phyloP scores from a whole-genome alignment of 805 yeast genomes.

The Nakazawaea peltata region DNA sequence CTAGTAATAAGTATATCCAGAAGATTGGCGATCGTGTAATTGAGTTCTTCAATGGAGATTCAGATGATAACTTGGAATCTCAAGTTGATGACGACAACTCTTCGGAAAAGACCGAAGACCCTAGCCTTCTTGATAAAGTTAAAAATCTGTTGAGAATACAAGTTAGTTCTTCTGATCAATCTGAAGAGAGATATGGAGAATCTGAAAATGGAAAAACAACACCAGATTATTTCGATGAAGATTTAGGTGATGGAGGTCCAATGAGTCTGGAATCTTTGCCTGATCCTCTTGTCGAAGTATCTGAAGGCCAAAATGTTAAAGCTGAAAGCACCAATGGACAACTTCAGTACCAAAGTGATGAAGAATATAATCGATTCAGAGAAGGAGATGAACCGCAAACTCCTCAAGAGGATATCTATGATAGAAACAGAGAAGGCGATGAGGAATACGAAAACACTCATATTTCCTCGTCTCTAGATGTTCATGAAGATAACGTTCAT shows the following conservation, averaged over 20 bases:
- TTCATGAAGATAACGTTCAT: too few relatives aligned
- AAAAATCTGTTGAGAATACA: too few relatives aligned
- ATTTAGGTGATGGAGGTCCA: constrained; percentile 2
- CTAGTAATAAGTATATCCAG: background rate
- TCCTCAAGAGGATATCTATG: background rate
- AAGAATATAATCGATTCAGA: too few relatives aligned
- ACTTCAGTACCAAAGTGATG: background rate
- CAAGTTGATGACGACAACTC: too few relatives aligned
- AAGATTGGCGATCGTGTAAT: background rate
- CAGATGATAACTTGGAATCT: background rate
- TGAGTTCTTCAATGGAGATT: background rate
- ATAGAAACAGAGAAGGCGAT: constrained; percentile 3
- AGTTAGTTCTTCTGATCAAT: too few relatives aligned
- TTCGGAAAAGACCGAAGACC: too few relatives aligned
- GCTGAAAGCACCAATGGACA: background rate
- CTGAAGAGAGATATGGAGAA: too few relatives aligned
- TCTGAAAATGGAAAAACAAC: constrained; percentile 7
- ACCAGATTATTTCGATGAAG: constrained; percentile 9
- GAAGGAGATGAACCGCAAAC: background rate
- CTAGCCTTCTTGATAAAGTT: too few relatives aligned
- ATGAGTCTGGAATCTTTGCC: too few relatives aligned
- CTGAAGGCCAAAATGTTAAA: background rate
- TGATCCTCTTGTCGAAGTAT: too few relatives aligned
- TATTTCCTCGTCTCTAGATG: background rate
- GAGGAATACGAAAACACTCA: constrained; percentile 1